Conservation (phyloP, 805 yeast genomes). For the Candida maesae region DNA sequence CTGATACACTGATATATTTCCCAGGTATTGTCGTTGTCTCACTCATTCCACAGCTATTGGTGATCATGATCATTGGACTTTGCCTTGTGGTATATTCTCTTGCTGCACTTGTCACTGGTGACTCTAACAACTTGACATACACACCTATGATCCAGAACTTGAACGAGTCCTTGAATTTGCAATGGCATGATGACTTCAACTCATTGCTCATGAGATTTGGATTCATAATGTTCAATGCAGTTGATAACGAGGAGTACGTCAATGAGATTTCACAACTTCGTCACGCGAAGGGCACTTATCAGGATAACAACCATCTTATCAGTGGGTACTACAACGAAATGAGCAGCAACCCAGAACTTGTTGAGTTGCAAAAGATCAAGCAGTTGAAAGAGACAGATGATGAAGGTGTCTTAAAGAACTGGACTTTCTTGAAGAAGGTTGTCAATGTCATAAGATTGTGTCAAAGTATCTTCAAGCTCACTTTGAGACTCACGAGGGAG, state of each 20-base stretch:
- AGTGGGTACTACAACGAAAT: conserved; percentile 23
- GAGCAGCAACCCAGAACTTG: conserved; percentile 24
- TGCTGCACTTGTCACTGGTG: conserved; percentile 58
- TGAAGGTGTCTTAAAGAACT: conserved; percentile 3
- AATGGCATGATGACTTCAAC: conserved; percentile 59
- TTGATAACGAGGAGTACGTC: conserved; percentile 62
- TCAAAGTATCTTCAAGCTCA: conserved; percentile 5
- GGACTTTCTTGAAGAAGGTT: conserved; percentile 15
- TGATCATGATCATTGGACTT: conserved; percentile 43
- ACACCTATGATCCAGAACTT: conserved; percentile 34
- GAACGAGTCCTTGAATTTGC: conserved; percentile 36
- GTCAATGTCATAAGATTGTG: conserved; percentile 12
- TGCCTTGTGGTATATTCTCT: conserved; percentile 51
- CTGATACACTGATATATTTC: conserved; percentile 41
- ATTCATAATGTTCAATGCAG: conserved; percentile 59
- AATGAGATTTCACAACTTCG: conserved; percentile 50
- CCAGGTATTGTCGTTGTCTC: conserved; percentile 58
- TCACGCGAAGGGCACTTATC: conserved; percentile 52
- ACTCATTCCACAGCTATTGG: conserved; percentile 62
- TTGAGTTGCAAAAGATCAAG: background rate
- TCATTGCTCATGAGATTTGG: conserved; percentile 59
- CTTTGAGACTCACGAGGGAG: conserved; percentile 7
- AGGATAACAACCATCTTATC: conserved; percentile 35
- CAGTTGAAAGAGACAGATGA: background rate
- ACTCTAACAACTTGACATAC: conserved; percentile 28